A percentile compares a stretch with the other conserved stretches of the same genome.
Conservation (phyloP, 768 basidiomycete species). For the Boletus rubroflammeus region DNA sequence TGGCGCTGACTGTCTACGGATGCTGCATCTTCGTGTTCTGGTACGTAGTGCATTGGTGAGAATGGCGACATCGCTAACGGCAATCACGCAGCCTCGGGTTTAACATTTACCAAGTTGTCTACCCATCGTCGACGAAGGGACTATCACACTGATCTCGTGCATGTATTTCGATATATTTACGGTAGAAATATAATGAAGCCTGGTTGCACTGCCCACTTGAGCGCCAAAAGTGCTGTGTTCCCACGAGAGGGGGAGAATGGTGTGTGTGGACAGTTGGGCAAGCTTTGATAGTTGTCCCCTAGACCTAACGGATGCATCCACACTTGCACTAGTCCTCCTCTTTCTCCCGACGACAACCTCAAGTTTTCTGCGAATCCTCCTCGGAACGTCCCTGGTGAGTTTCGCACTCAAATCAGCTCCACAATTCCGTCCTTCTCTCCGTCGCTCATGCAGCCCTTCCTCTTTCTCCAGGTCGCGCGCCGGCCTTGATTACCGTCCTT, state of each 20-base stretch:
- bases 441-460: neutral
- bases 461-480: constrained; percentile 3
- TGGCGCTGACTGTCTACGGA: constrained; percentile 75
- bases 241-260: constrained; percentile 19
- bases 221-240: constrained; percentile 13
- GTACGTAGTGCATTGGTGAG: constrained; percentile 44
- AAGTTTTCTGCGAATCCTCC: constrained; percentile 2
- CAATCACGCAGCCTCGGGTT: constrained; percentile 56
- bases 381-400: neutral
- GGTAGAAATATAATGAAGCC: neutral
- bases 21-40: constrained; percentile 80
- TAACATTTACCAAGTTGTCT: constrained; percentile 67
- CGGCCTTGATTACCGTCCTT: constrained; percentile 3
- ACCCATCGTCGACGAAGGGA: constrained; percentile 25
- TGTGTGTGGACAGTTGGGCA: neutral
- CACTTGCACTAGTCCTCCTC: constrained; percentile 18
- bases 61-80: constrained; percentile 5
- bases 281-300: constrained; percentile 21
- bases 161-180: neutral
- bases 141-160: constrained; percentile 1
- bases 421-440: constrained; percentile 1
- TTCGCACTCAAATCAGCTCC: constrained; percentile 4
- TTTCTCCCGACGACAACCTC: constrained; percentile 8
- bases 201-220: constrained; percentile 4
- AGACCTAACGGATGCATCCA: constrained; percentile 32